Conservation (phyloP, 2,329 filamentous ascomycete species). For the Mycosphaerella sp. region DNA sequence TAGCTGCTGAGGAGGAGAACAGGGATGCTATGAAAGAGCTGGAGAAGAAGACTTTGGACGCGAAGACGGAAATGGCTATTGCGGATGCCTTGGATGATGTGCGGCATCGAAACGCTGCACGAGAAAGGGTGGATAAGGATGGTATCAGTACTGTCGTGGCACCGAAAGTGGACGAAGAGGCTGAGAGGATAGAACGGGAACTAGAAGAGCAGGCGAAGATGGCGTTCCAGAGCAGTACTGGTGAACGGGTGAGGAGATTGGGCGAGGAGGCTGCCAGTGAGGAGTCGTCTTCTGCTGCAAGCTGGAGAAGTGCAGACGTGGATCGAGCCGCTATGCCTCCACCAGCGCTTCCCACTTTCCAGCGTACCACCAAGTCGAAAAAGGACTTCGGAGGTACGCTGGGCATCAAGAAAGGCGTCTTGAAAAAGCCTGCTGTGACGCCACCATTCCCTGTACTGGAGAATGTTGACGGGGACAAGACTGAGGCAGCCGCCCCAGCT, state of each 20-base stretch:
- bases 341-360: slow-evolving; percentile 61
- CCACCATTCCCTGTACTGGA: not conserved
- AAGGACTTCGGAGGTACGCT: slow-evolving; percentile 68
- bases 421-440: slow-evolving; percentile 60
- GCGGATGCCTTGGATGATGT: slow-evolving; percentile 96
- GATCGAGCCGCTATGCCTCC: slow-evolving; percentile 36
- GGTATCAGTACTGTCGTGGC: slow-evolving; percentile 52
- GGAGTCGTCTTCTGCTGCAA: slow-evolving; percentile 27
- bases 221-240: slow-evolving; percentile 64
- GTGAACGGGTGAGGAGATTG: slow-evolving; percentile 48
- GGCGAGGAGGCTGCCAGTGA: slow-evolving; percentile 41
- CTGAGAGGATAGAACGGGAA: slow-evolving; percentile 65
- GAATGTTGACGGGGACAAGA: no score
- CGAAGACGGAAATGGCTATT: slow-evolving; percentile 91
- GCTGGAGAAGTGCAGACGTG: slow-evolving; percentile 27
- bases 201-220: slow-evolving; percentile 72
- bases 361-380: slow-evolving; percentile 75
- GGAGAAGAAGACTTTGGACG: slow-evolving; percentile 88
- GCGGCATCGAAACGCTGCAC: slow-evolving; percentile 77
- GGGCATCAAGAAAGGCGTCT: slow-evolving; percentile 91
- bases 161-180: slow-evolving; percentile 52
- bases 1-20: slow-evolving; percentile 74
- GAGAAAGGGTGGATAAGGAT: slow-evolving; percentile 64
- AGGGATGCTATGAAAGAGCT: slow-evolving; percentile 91
- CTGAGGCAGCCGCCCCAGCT: not conserved